Base-by-base conservation (phyloP, 768 basidiomycete species). In the Naganishia vaughanmartiniae region DNA sequence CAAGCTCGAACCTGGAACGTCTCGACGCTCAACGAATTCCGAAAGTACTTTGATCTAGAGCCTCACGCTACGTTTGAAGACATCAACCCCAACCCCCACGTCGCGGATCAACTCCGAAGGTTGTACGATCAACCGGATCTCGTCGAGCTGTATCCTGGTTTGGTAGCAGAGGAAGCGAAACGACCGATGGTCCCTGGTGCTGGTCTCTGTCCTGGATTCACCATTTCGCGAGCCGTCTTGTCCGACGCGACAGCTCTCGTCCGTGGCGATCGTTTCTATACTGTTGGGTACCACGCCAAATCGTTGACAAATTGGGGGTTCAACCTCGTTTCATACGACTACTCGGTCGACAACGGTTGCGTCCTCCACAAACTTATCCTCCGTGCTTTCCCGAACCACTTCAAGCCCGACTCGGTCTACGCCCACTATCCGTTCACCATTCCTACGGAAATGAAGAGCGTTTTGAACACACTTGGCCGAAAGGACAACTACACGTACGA, bases 401-500 rank as follows among this genome's bases (percentile, higher is more conserved):
- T 51, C 48, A 51, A 51, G 48, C 48, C 48, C 19, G 48, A 51
- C 48, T 51, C 48, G 48, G 48, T 51, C 6, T 51, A 51, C n/a
- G 48, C 48, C 4, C 48, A 51, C 48, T 51, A 51, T 14, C 48
- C 48, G 6, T 51, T 51, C 48, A 51, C 48, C 24, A 51, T 26
- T 26, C 48, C 48, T 15, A 4, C 12, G 21, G 48, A 51, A n/a
- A 51, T 51, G 48, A 21, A 51, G 24, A 26, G 24, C 21, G 48
- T 51, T 12, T n/a, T 51, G 7, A 26, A 4, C 19, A 26, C 24
- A 1, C 48, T 51, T 12, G 48, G 48, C 12, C 2, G 48, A 51
- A 51, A 51, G 48, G 48, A n/a, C 48, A 51, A 51, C n/a, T 51
- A 51, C 48, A 51, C 48, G 21, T 51, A 51, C 48, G 48, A 51